Base-by-base conservation (phyloP, 2,329 filamentous ascomycete genomes). In the Sporothrix pallida region DNA sequence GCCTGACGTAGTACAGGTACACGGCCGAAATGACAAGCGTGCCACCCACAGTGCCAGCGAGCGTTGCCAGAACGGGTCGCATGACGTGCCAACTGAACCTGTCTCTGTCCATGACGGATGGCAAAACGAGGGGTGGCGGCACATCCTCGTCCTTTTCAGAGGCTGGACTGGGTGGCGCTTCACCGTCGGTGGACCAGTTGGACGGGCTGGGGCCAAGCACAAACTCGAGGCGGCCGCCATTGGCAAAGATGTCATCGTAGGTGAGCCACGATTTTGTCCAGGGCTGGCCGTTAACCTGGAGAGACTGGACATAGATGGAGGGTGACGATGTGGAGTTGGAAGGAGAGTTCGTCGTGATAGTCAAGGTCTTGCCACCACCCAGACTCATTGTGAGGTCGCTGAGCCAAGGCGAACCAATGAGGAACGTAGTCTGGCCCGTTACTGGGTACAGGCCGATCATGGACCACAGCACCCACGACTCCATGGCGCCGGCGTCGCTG, bases 401-500 rank as follows among this genome's bases (percentile, higher is more conserved):
- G 78, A 91, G 90, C 88, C 88, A 92, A 0, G 90, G 90, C 7
- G 88, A 88, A 2, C 87, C 87, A 71, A 92, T 84, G 17, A 92
- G 82, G 79, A 92, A 92, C 0, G 88, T 91, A 0, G 89, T 89
- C 82, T 92, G 90, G 0, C 89, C 90, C 0, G 90, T 91, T 75
- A 93, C 82, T 1, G 90, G 91, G 76, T 91, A 92, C 42, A 92
- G 81, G 1, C 90, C 90, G 52, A 92, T 85, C 86, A 91, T 91
- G 75, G 87, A 88, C 88, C 91, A 93, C 9, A 92, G 81, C 2
- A 91, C 80, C 88, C 90, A 92, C 8, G 87, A 89, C 79, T 93
- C 90, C 90, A 93, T 92, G 15, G 91, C 89, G 7, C 91, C 91
- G 1, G 90, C 90, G 79, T 93, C 91, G 62, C 87, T 89, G 80